Conservation (phyloP, 1,284 basidiomycete genomes). For the Pseudozyma pruni region DNA sequence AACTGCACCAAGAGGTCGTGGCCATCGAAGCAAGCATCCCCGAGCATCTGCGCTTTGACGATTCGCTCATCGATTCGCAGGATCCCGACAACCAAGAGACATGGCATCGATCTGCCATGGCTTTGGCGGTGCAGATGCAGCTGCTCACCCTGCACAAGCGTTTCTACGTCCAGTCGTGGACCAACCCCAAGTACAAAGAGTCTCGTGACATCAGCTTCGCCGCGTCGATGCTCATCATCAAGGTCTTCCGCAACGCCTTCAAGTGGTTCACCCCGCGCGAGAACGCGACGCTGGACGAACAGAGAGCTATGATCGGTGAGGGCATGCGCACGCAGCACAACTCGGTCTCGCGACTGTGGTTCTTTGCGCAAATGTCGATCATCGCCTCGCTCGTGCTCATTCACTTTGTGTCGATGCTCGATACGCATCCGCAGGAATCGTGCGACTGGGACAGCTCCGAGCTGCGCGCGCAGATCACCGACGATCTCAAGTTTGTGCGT, state of each 20-base stretch:
- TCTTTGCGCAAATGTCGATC: constrained; percentile 56
- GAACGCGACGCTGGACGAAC: constrained; percentile 34
- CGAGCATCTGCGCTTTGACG: constrained; percentile 40
- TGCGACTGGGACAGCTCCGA: constrained; percentile 51
- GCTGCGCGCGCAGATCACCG: constrained; percentile 52
- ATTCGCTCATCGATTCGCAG: constrained; percentile 43
- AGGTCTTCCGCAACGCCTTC: constrained; percentile 57
- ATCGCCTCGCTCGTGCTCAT: constrained; percentile 55
- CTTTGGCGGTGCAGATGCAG: constrained; percentile 33
- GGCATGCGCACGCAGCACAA: constrained; percentile 46
- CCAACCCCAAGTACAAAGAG: constrained; percentile 48
- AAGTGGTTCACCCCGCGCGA: constrained; percentile 54
- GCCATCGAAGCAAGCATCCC: constrained; percentile 43
- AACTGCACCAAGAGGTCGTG: constrained; percentile 54
- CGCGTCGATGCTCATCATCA: constrained; percentile 51
- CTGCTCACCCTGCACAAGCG: constrained; percentile 52
- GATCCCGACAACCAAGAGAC: constrained; percentile 24
- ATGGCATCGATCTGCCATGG: constrained; percentile 38
- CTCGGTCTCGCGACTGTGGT: constrained; percentile 52
- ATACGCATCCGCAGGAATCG: constrained; percentile 50
- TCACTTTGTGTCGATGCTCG: constrained; percentile 58
- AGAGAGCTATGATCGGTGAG: constrained; percentile 38
- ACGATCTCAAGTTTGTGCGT: constrained; percentile 58
- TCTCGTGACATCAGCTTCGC: constrained; percentile 59
- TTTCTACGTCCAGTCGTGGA: constrained; percentile 63